Base-by-base conservation (phyloP, 805 yeast genomes). In the Kockiozyma suomiensis region DNA sequence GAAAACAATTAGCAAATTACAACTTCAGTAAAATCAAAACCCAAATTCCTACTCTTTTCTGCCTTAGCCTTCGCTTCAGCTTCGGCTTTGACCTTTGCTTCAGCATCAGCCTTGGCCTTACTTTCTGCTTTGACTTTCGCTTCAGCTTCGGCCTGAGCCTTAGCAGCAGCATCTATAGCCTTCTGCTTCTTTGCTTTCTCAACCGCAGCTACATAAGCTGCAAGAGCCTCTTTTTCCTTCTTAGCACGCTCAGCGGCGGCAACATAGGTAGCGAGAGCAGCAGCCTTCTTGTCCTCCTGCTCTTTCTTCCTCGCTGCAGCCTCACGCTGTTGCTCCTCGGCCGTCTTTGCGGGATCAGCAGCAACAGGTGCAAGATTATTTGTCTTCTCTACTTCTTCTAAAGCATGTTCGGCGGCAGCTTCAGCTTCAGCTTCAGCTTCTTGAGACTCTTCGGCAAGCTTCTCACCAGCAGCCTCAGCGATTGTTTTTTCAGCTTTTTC, bases 181-280 rank as follows among this genome's bases (percentile, higher is more conserved):
- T 45, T 37, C 35, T 52, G 32, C 43, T 45, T 54, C 46, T 54
- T 54, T 8, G 50, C 51, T 19, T 35, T 45, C 32, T 54, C 57
- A 15, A 54, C 57, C 15, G 57, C 57, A 35, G 57, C 57, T 26
- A 47, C 45, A n/a, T 43, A 49, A 23, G 57, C 57, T 17, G 46
- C 51, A 17, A 56, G 49, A 15, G 51, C 53, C 21, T 28, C 55
- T 40, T 45, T 47, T 32, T 50, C 51, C 30, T 50, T 46, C 52
- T 43, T 45, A 12, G 55, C 56, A 17, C 49, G 57, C 37, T 54
- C 57, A 35, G 57, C 57, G 35, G 57, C 57, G 12, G 51, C 57
- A 28, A 54, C 57, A 35, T 54, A 54, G 17, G 57, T 51, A 13
- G 57, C 43, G 7, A 54, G 37, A 7, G 57, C 57, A 23, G 43